phyloP scores from a whole-genome alignment of 1,139 yeast species.

The Protomyces arabidopsidicola region DNA sequence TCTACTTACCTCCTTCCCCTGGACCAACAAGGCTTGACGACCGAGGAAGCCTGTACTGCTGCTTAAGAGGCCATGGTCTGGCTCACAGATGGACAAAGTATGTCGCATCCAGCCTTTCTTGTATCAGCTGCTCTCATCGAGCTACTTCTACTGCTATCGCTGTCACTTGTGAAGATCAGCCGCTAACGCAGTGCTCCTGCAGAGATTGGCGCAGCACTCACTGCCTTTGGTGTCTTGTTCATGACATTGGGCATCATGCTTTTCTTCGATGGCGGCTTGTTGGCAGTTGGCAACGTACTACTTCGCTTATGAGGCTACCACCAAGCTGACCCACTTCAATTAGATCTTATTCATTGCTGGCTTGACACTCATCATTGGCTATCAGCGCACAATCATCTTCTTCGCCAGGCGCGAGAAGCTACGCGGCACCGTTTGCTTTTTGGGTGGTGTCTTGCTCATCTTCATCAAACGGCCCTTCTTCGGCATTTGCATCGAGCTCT shows the following conservation, averaged over 20 bases:
- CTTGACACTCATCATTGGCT: constrained; percentile 77
- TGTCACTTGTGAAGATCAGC: constrained; percentile 37
- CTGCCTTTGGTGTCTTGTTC: constrained; percentile 40
- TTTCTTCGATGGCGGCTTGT: constrained; percentile 80
- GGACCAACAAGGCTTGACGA: no score
- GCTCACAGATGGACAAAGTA: constrained; percentile 30
- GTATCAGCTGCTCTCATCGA: not conserved
- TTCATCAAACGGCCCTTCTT: constrained; percentile 70
- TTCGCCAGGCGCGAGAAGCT: constrained; percentile 83
- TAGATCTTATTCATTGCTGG: constrained; percentile 68
- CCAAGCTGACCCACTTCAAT: not conserved
- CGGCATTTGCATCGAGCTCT: constrained; percentile 77
- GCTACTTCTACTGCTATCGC: no score
- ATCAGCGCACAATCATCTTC: constrained; percentile 73
- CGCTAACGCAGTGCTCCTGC: constrained; percentile 39
- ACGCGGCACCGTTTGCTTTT: constrained; percentile 78
- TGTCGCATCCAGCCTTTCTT: not conserved
- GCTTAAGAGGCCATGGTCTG: constrained; percentile 20
- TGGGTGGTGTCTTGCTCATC: constrained; percentile 68
- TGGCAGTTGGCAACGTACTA: constrained; percentile 76
- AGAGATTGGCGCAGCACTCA: constrained; percentile 29
- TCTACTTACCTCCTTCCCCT: no score
- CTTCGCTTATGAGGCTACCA: not conserved
- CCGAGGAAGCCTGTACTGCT: no score
- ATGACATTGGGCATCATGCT: constrained; percentile 78